These are phyloP conservation scores for Pistacia atlantica DNA, from an alignment of 345 rosid genomes.

Conservation along the genomic window DNA sequence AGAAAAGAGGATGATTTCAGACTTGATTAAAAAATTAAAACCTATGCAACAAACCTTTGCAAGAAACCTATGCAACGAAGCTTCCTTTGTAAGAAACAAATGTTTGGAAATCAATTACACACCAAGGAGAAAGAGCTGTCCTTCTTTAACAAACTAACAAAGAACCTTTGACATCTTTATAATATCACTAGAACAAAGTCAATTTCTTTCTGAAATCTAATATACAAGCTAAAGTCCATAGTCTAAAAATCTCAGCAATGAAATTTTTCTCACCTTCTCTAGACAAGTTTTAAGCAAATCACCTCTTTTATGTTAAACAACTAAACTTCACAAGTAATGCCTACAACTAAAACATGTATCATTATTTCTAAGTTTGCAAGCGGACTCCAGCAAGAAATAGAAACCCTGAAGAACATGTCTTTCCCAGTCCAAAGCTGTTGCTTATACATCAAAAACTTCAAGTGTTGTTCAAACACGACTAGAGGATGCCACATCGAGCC, in stretches of 20 bases:
- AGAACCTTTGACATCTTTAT: too few species aligned
- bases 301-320: neutral
- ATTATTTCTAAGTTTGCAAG: neutral
- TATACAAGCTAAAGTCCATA: too few species aligned
- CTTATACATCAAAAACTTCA: neutral
- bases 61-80: too few species aligned
- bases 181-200: too few species aligned
- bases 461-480: neutral
- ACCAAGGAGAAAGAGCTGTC: neutral
- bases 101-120: neutral
- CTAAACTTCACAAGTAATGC: neutral
- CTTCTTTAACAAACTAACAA: neutral
- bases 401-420: neutral
- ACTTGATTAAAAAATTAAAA: too few species aligned
- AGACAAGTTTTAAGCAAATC: neutral
- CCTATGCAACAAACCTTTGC: too few species aligned
- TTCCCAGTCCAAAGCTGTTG: neutral
- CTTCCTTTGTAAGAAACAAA: neutral
- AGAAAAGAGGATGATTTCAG: too few species aligned
- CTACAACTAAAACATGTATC: neutral
- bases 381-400: neutral
- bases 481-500: neutral
- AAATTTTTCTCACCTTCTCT: conserved; percentile 1
- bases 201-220: too few species aligned
- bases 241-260: neutral